Evolutionary conservation across 148 eudicot genomes (phyloP).

Genomic region (Rhododendron vialii): DNA sequence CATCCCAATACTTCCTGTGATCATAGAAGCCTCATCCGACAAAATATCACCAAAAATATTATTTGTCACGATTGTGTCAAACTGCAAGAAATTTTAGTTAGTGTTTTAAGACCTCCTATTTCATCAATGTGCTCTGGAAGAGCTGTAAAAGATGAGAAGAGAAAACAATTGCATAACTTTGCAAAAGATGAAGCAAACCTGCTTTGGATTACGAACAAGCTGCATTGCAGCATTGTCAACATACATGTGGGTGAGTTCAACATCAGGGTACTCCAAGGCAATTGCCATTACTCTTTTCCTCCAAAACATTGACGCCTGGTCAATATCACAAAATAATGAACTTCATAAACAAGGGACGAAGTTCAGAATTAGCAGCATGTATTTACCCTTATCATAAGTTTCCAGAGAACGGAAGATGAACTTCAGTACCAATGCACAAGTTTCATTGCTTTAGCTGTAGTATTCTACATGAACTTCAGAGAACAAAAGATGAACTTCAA

Average conservation of each 20-base stretch:
- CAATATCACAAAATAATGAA: not conserved
- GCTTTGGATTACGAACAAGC: conserved; percentile 92
- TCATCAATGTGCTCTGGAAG: not conserved
- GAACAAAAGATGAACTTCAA: not conserved
- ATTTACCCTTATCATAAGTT: not conserved
- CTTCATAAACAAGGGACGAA: not conserved
- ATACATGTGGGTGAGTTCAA: conserved; percentile 97
- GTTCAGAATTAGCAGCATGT: not conserved
- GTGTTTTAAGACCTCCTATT: not conserved
- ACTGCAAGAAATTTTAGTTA: conserved; percentile 43
- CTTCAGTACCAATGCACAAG: not conserved
- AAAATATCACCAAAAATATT: conserved; percentile 93
- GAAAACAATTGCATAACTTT: not conserved
- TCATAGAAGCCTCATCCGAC: conserved; percentile 97
- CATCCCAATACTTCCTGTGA: conserved; percentile 97
- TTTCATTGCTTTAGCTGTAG: not conserved
- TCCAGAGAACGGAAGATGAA: not conserved
- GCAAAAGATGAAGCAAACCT: conserved; percentile 33
- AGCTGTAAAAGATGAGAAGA: not conserved
- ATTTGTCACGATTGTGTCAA: conserved; percentile 91
- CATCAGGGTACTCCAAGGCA: conserved; percentile 84
- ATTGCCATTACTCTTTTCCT: conserved; percentile 68
- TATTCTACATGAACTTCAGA: not conserved
- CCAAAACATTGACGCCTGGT: conserved; percentile 97
- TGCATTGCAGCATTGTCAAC: conserved; percentile 99